Conservation (phyloP, 805 yeast species). For the Yarrowia sp. region DNA sequence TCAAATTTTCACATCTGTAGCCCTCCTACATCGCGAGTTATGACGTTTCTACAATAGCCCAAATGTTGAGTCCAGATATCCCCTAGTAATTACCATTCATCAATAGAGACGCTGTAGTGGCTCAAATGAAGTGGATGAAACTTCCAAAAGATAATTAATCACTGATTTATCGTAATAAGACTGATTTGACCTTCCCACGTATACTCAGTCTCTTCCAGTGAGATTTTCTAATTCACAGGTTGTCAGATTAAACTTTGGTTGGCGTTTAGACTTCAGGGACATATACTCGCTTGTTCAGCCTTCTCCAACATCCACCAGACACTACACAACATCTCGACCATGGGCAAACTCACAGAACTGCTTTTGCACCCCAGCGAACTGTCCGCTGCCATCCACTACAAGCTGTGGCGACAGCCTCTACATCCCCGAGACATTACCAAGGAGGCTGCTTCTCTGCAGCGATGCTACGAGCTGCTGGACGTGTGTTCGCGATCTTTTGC, state of each 20-base stretch:
- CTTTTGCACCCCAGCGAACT: constrained; percentile 70
- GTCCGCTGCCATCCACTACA: constrained; percentile 61
- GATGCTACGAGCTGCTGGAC: constrained; percentile 67
- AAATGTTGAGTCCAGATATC: too few relatives aligned
- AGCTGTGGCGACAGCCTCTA: constrained; percentile 52
- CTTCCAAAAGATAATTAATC: too few relatives aligned
- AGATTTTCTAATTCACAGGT: too few relatives aligned
- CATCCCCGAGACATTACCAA: constrained; percentile 47
- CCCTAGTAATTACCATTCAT: too few relatives aligned
- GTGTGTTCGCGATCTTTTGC: constrained; percentile 86
- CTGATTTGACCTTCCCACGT: too few relatives aligned
- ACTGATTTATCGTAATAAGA: too few relatives aligned
- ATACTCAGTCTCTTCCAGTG: too few relatives aligned
- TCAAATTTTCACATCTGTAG: too few relatives aligned
- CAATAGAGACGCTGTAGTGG: too few relatives aligned
- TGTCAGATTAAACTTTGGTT: not conserved
- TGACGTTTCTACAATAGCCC: too few relatives aligned
- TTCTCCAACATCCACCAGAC: not conserved
- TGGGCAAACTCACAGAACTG: constrained; percentile 63
- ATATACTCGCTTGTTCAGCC: not conserved
- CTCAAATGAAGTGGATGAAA: too few relatives aligned
- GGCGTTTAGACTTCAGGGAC: constrained; percentile 6
- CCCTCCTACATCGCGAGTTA: too few relatives aligned
- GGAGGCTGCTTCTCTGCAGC: constrained; percentile 43
- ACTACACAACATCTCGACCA: constrained; percentile 32